A percentile compares a stretch with the other conserved stretches of the same genome.
phyloP scores from a whole-genome alignment of 2,329 filamentous ascomycete species.

The Hypoxylon sp. region DNA sequence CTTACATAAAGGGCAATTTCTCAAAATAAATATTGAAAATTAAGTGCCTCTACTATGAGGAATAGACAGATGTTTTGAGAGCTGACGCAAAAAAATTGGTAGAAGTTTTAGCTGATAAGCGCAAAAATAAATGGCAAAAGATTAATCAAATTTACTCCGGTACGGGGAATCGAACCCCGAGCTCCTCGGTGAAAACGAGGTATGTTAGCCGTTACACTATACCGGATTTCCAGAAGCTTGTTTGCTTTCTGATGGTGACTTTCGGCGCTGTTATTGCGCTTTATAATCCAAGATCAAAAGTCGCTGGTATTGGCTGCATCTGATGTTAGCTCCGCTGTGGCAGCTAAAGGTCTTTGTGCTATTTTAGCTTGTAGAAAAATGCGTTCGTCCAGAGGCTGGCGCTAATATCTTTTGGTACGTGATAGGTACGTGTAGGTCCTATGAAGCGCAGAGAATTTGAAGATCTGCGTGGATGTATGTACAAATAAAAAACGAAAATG shows the following conservation, averaged over 20 bases:
- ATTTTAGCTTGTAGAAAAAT: constrained; percentile 22
- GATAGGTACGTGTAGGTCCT: background rate
- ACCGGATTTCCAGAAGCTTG: constrained; percentile 32
- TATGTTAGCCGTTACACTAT: constrained; percentile 49
- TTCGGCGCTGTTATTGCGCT: background rate
- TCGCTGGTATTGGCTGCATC: constrained; percentile 13
- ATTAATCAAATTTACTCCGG: constrained; percentile 35
- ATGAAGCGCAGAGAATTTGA: background rate
- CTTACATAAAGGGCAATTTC: background rate
- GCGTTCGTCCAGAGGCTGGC: constrained; percentile 6
- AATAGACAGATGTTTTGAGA: background rate
- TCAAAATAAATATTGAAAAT: background rate
- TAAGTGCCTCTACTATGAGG: background rate
- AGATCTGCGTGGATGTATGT: background rate
- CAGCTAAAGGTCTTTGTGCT: constrained; percentile 8
- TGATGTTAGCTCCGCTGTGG: background rate
- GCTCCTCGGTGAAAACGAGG: constrained; percentile 48
- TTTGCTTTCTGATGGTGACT: background rate
- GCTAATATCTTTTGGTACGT: constrained; percentile 5
- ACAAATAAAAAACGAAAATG: background rate
- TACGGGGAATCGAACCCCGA: constrained; percentile 49
- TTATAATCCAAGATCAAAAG: constrained; percentile 8
- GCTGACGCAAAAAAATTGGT: background rate
- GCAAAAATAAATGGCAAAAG: constrained; percentile 5
- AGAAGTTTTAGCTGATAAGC: constrained; percentile 3